phyloP scores from a whole-genome alignment of 306 rosid genomes.

The Citrullus mucosospermus region DNA sequence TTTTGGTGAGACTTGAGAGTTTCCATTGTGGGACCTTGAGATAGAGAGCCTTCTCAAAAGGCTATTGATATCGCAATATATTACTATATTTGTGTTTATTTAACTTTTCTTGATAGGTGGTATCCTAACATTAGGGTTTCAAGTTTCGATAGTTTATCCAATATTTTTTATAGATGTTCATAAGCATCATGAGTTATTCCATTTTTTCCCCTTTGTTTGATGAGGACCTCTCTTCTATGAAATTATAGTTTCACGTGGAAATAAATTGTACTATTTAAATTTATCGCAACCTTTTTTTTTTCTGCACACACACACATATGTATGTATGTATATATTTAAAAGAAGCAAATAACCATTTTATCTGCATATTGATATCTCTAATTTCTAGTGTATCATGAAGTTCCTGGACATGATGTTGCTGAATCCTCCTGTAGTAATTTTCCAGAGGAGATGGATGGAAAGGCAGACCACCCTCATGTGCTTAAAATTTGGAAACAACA shows the following conservation, averaged over 20 bases:
- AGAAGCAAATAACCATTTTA: neutral
- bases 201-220: neutral
- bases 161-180: neutral
- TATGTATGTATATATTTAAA: too few relatives aligned
- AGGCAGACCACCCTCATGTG: slow-evolving; percentile 23
- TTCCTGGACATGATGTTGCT: slow-evolving; percentile 26
- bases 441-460: slow-evolving; percentile 12
- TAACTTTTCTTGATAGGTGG: too few relatives aligned
- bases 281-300: neutral
- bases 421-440: slow-evolving; percentile 24
- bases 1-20: too few relatives aligned
- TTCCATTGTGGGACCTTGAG: too few relatives aligned
- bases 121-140: neutral
- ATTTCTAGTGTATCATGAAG: slow-evolving; percentile 24
- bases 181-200: neutral
- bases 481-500: slow-evolving; percentile 62
- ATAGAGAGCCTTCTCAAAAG: too few relatives aligned
- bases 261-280: neutral
- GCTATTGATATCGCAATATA: too few relatives aligned
- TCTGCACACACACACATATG: too few relatives aligned
- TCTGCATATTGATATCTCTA: neutral
- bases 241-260: neutral
- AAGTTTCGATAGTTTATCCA: neutral
- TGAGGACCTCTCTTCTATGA: neutral
- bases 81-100: too few relatives aligned